A percentile compares a stretch with the other conserved stretches of the same genome.
Evolutionary conservation across 768 basidiomycete genomes (phyloP).

Genomic region (Clathrus columnatus): DNA sequence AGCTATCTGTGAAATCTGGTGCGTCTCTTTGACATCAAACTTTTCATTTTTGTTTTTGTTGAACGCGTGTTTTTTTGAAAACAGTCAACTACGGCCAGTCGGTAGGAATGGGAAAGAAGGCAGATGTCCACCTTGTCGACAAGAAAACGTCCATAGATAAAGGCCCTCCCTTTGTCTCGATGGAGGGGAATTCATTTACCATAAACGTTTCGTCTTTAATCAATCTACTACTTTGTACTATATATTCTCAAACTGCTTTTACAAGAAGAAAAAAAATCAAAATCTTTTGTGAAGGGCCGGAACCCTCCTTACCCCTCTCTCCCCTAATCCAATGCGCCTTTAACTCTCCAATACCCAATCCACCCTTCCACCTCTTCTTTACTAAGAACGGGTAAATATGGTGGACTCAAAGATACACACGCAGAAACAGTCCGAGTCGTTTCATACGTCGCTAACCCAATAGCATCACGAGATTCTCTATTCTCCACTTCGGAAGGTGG

Average conservation of each 20-base stretch:
- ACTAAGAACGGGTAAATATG: background rate
- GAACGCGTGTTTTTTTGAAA: too few species aligned
- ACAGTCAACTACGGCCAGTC: background rate
- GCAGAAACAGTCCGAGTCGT: constrained; percentile 5
- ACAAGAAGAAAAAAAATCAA: too few species aligned
- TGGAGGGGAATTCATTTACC: too few species aligned
- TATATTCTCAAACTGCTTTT: too few species aligned
- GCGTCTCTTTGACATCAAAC: background rate
- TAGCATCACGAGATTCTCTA: background rate
- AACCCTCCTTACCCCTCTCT: too few species aligned
- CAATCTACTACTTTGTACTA: background rate
- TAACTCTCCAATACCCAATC: constrained; percentile 7
- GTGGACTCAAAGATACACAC: constrained; percentile 8
- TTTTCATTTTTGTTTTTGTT: too few species aligned
- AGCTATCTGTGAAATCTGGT: background rate
- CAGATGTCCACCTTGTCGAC: background rate
- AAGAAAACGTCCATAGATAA: background rate
- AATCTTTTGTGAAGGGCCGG: too few species aligned
- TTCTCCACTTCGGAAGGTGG: constrained; percentile 8
- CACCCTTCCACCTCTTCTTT: constrained; percentile 3
- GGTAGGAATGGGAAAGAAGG: background rate
- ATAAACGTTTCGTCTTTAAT: too few species aligned
- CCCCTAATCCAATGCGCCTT: background rate
- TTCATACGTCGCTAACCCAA: constrained; percentile 8
- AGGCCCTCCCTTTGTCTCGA: too few species aligned